Percentiles rank a stretch among this genome's conserved stretches.
These are phyloP conservation scores for Myxozyma melibiosi DNA, from an alignment of 805 yeast species.

Conservation along the genomic window DNA sequence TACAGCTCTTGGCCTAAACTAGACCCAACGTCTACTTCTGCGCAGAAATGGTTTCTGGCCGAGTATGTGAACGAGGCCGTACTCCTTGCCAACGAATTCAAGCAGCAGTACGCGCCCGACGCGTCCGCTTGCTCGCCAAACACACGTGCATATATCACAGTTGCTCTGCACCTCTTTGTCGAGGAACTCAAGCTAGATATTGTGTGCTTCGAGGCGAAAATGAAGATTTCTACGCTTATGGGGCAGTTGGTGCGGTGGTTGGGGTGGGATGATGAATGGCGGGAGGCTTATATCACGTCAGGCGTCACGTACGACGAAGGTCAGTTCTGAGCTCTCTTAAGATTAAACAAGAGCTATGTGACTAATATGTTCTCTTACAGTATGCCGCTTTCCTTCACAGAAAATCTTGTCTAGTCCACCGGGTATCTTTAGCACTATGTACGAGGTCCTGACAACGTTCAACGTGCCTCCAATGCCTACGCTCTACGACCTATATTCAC, in stretches of 20 bases:
- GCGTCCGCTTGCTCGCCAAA: neutral
- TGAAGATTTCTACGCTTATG: conserved; percentile 56
- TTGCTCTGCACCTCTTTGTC: conserved; percentile 71
- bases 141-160: conserved; percentile 43
- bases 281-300: conserved; percentile 8
- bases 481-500: conserved; percentile 1
- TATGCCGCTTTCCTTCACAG: conserved; percentile 6
- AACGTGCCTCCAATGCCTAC: neutral
- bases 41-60: conserved; percentile 2
- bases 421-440: conserved; percentile 13
- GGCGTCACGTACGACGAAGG: conserved; percentile 6
- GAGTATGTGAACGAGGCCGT: conserved; percentile 1
- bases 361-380: neutral
- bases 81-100: conserved; percentile 5
- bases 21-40: neutral
- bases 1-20: conserved; percentile 8
- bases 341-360: neutral
- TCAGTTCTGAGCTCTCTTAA: neutral
- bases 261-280: conserved; percentile 74
- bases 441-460: conserved; percentile 10
- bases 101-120: neutral
- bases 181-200: conserved; percentile 72
- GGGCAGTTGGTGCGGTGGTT: conserved; percentile 64
- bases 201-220: conserved; percentile 15
- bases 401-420: conserved; percentile 11